These are phyloP conservation scores for Didymella keratinophila DNA, from an alignment of 2,329 filamentous ascomycete species.

Conservation along the genomic window DNA sequence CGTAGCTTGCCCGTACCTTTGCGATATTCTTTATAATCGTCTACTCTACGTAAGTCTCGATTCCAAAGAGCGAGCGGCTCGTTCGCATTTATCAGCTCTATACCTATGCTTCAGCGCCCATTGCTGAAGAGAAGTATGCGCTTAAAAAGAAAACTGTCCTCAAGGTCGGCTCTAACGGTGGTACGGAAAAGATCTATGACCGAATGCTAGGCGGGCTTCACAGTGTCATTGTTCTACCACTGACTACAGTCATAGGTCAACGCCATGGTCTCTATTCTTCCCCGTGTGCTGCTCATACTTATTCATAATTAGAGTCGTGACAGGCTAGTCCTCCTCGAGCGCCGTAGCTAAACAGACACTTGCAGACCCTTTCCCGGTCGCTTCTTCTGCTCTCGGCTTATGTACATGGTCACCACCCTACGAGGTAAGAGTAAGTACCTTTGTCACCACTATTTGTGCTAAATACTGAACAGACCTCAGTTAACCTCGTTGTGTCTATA, in stretches of 20 bases:
- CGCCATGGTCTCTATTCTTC: not conserved
- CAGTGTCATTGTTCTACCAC: not conserved
- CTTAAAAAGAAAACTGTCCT: not conserved
- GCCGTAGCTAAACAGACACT: not conserved
- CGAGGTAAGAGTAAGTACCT: not conserved
- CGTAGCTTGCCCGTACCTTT: not conserved
- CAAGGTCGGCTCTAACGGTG: not conserved
- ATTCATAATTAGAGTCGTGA: not conserved
- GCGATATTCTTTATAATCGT: not conserved
- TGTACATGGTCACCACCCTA: not conserved
- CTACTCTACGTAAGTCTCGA: not conserved
- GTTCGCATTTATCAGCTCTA: not conserved
- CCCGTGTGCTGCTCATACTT: not conserved
- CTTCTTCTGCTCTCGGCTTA: not conserved
- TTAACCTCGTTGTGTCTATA: not conserved
- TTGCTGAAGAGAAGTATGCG: not conserved
- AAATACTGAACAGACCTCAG: not conserved
- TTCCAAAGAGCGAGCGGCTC: not conserved
- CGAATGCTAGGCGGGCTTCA: not conserved
- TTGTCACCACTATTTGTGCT: not conserved
- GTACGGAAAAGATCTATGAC: not conserved
- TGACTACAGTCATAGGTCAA: not conserved
- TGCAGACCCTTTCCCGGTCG: not conserved
- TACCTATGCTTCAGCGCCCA: not conserved
- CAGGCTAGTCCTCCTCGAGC: not conserved